Percentiles rank a stretch among this genome's conserved stretches.
These are phyloP conservation scores for Theobroma grandiflorum DNA, from an alignment of 441 rosid species.

Conservation along the genomic window DNA sequence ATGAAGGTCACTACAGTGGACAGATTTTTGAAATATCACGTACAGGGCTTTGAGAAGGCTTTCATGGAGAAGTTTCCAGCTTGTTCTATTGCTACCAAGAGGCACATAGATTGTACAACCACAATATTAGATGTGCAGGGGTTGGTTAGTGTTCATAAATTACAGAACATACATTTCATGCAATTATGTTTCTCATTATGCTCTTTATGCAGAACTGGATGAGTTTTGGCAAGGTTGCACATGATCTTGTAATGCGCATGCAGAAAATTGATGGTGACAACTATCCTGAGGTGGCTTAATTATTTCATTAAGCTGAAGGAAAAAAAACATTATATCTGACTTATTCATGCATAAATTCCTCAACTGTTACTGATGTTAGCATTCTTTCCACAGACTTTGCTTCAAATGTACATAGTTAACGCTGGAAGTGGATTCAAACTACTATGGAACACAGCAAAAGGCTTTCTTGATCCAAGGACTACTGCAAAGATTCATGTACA, in stretches of 20 bases:
- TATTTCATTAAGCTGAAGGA: not conserved
- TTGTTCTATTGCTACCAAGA: conserved; percentile 86
- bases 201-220: conserved; percentile 71
- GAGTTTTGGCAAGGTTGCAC: conserved; percentile 86
- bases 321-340: not conserved
- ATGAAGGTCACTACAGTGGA: conserved; percentile 83
- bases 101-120: conserved; percentile 74
- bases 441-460: conserved; percentile 83
- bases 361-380: conserved; percentile 27
- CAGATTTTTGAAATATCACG: conserved; percentile 85
- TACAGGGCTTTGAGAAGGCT: conserved; percentile 90
- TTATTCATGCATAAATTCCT: conserved; percentile 21
- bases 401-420: conserved; percentile 92
- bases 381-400: conserved; percentile 71
- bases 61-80: conserved; percentile 91
- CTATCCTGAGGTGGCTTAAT: conserved; percentile 88
- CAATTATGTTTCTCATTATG: conserved; percentile 16
- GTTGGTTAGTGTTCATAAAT: conserved; percentile 56
- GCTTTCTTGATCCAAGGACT: conserved; percentile 91
- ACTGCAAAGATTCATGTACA: conserved; percentile 90
- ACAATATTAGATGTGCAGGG: conserved; percentile 90
- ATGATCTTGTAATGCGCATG: conserved; percentile 86
- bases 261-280: conserved; percentile 97
- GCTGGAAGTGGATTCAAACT: conserved; percentile 89
- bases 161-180: not conserved